Evolutionary conservation across 345 rosid genomes (phyloP).

Genomic region (Brassica rapa): DNA sequence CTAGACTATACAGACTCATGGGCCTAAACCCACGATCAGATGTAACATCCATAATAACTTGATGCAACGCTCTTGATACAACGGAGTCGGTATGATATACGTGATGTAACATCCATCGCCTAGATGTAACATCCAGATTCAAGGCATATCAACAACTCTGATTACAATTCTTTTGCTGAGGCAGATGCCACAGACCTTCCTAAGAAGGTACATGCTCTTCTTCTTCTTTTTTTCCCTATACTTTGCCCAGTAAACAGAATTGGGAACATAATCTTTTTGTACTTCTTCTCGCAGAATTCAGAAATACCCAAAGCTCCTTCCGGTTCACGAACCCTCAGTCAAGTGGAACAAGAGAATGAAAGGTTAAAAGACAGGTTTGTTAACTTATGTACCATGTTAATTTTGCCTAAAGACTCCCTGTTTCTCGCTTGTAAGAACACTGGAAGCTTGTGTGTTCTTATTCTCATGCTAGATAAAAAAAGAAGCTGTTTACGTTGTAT

Average conservation of each 20-base stretch:
- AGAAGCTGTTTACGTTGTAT: conserved; percentile 24
- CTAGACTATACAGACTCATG: too few species aligned
- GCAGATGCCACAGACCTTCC: neutral
- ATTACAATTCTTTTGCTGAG: too few species aligned
- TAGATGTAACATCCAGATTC: too few species aligned
- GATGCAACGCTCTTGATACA: too few species aligned
- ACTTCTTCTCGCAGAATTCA: conserved; percentile 37
- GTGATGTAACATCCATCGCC: too few species aligned
- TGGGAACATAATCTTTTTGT: neutral
- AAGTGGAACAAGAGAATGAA: conserved; percentile 60
- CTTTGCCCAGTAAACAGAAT: neutral
- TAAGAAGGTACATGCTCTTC: conserved; percentile 8
- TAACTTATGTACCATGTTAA: neutral
- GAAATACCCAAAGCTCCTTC: conserved; percentile 31
- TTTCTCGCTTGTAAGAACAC: neutral
- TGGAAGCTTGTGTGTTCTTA: neutral
- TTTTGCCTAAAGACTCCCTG: neutral
- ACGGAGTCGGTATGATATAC: too few species aligned
- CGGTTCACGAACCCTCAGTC: conserved; percentile 36
- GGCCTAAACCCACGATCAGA: too few species aligned
- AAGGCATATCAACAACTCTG: too few species aligned
- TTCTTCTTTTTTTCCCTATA: neutral
- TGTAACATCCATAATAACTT: too few species aligned
- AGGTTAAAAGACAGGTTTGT: conserved; percentile 59
- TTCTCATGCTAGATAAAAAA: conserved; percentile 43